These are phyloP conservation scores for Ampelomyces quisqualis DNA, from an alignment of 2,329 filamentous ascomycete genomes.

Conservation along the genomic window DNA sequence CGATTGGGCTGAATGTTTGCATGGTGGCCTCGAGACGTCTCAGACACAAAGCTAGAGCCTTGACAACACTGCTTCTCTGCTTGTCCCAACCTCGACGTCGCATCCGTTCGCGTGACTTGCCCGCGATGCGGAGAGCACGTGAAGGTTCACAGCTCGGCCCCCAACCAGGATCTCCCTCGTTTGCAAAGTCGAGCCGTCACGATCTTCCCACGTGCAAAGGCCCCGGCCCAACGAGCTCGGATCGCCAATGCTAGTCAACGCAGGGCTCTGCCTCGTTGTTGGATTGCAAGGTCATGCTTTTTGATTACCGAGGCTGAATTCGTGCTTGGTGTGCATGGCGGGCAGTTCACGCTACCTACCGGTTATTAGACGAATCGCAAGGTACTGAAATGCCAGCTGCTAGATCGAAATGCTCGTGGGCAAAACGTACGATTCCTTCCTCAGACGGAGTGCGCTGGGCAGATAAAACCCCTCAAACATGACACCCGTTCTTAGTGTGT, in stretches of 20 bases:
- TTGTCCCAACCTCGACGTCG: constrained; percentile 4
- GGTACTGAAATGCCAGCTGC: too few relatives aligned
- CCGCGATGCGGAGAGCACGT: constrained; percentile 1
- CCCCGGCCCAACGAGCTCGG: neutral
- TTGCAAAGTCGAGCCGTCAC: neutral
- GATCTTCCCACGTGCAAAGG: constrained; percentile 7
- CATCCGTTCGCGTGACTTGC: constrained; percentile 8
- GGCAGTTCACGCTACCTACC: too few relatives aligned
- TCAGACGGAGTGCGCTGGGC: too few relatives aligned
- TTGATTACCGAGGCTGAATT: too few relatives aligned
- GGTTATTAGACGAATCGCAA: too few relatives aligned
- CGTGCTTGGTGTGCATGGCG: too few relatives aligned
- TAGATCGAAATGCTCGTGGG: too few relatives aligned
- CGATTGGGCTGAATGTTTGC: too few relatives aligned
- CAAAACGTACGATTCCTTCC: too few relatives aligned
- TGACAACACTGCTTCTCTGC: constrained; percentile 3
- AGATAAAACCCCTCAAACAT: too few relatives aligned
- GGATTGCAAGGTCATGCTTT: constrained; percentile 1
- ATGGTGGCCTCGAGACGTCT: constrained; percentile 4
- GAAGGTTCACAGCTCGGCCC: constrained; percentile 7
- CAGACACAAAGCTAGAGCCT: constrained; percentile 1
- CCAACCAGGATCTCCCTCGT: constrained; percentile 6
- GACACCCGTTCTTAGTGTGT: too few relatives aligned
- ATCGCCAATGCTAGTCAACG: neutral
- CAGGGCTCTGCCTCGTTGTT: neutral